These are phyloP conservation scores for Ophiobolus disseminans DNA, from an alignment of 2,329 filamentous ascomycete genomes.

Conservation along the genomic window DNA sequence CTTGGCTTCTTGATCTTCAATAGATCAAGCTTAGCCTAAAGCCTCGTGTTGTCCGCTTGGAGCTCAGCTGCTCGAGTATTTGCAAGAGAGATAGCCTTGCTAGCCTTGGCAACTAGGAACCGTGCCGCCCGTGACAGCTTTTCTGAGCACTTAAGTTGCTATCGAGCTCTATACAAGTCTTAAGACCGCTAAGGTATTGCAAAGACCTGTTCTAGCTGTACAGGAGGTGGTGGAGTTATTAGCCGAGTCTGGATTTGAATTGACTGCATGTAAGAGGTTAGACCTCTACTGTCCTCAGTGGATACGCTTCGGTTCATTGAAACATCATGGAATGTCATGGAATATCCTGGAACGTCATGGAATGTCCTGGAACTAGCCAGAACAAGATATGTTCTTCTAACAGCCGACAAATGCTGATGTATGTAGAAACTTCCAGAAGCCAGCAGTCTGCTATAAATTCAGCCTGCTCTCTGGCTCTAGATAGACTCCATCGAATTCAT, in stretches of 20 bases:
- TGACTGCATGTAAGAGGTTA: too few species aligned
- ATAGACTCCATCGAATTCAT: too few species aligned
- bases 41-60: neutral
- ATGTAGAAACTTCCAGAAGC: too few species aligned
- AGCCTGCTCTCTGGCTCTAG: too few species aligned
- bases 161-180: neutral
- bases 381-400: too few species aligned
- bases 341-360: too few species aligned
- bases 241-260: neutral
- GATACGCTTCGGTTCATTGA: too few species aligned
- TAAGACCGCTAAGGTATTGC: neutral
- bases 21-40: neutral
- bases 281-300: too few species aligned
- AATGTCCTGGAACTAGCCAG: too few species aligned
- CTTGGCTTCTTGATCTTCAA: neutral
- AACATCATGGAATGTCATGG: too few species aligned
- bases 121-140: neutral
- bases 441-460: too few species aligned
- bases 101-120: constrained; percentile 1
- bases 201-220: neutral
- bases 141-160: neutral
- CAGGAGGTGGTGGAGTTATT: neutral
- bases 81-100: constrained; percentile 2
- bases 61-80: constrained; percentile 1
- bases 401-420: too few species aligned